Conservation (phyloP, 2,329 filamentous ascomycete genomes). For the Penicillium concentricum region DNA sequence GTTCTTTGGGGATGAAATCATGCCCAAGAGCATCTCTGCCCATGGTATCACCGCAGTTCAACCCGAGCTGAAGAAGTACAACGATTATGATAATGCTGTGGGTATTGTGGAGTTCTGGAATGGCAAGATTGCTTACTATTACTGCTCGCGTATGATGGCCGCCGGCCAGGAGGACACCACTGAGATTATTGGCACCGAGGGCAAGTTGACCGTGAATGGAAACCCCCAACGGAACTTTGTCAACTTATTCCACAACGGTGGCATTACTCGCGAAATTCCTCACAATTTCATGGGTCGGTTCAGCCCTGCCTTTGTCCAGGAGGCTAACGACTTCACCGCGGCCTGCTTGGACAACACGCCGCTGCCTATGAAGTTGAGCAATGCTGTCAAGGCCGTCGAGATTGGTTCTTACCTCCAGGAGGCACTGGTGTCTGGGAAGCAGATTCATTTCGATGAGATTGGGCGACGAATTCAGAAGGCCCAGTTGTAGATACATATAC, state of each 20-base stretch:
- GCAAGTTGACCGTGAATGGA: conserved; percentile 62
- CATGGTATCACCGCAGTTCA: conserved; percentile 59
- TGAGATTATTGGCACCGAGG: conserved; percentile 65
- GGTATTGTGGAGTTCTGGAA: conserved; percentile 65
- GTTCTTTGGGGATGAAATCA: conserved; percentile 58
- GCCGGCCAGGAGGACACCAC: conserved; percentile 65
- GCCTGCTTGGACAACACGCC: conserved; percentile 56
- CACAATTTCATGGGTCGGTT: conserved; percentile 63
- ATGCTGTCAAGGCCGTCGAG: conserved; percentile 57
- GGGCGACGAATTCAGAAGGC: conserved; percentile 48
- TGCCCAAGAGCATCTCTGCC: conserved; percentile 56
- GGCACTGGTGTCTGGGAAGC: conserved; percentile 52
- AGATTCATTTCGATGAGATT: conserved; percentile 58
- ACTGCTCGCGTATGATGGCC: conserved; percentile 64
- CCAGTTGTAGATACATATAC: conserved; percentile 1
- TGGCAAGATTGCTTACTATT: conserved; percentile 64
- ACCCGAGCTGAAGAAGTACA: conserved; percentile 55
- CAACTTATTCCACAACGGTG: conserved; percentile 53
- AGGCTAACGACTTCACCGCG: conserved; percentile 63
- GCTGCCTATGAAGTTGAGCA: conserved; percentile 56
- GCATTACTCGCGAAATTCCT: conserved; percentile 61
- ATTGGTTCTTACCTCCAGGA: conserved; percentile 61
- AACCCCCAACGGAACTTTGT: conserved; percentile 58
- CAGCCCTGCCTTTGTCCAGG: conserved; percentile 61
- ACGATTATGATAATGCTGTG: conserved; percentile 61